Evolutionary conservation across 495 filamentous ascomycete genomes (phyloP).

Genomic region (Immersiella caudata): DNA sequence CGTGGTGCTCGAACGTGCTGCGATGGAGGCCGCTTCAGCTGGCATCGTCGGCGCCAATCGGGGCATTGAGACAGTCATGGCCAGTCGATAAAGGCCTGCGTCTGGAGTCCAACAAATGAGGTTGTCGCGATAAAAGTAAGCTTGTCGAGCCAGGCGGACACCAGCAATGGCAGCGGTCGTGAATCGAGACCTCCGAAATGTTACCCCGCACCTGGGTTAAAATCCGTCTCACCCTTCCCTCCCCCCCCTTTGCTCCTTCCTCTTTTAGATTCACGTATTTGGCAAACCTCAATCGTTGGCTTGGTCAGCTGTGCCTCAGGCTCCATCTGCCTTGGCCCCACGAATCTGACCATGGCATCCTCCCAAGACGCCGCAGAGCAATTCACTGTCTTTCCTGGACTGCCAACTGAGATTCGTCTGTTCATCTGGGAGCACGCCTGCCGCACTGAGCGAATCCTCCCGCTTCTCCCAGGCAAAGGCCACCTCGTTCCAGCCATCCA

Average conservation of each 20-base stretch:
- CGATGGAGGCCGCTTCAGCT: background rate
- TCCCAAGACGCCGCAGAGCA: background rate
- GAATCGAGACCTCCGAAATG: too few species aligned
- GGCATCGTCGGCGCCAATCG: background rate
- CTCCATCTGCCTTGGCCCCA: too few species aligned
- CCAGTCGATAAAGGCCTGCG: background rate
- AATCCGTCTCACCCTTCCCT: background rate
- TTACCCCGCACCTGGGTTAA: background rate
- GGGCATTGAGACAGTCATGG: background rate
- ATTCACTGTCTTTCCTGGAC: background rate
- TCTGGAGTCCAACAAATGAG: background rate
- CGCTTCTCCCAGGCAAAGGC: conserved; percentile 2
- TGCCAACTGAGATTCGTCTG: background rate
- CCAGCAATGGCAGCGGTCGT: background rate
- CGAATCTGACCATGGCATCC: background rate
- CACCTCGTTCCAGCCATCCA: background rate
- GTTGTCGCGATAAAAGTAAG: background rate
- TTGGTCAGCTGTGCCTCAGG: too few species aligned
- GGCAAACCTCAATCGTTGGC: too few species aligned
- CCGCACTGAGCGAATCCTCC: conserved; percentile 1
- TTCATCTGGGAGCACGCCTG: background rate
- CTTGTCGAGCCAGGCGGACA: background rate
- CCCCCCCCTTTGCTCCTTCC: background rate
- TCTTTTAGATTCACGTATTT: background rate
- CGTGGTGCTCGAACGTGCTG: background rate